Evolutionary conservation across 805 yeast genomes (phyloP).

Genomic region (Zygosaccharomyces gambellarensis): DNA sequence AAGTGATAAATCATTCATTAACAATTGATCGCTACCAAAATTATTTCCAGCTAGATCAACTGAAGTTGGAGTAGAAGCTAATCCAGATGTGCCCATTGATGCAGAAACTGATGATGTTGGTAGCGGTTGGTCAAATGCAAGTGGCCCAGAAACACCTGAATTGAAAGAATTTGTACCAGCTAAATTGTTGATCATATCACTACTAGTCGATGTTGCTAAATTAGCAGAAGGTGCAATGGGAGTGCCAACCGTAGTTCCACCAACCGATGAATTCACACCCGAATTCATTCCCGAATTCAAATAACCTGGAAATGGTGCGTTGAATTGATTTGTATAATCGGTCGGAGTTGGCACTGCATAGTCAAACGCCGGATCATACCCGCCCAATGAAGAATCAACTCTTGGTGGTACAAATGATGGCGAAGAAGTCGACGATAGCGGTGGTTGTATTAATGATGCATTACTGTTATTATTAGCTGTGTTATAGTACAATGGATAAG

Average conservation of each 20-base stretch:
- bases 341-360: slow-evolving; percentile 12
- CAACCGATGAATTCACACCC: slow-evolving; percentile 4
- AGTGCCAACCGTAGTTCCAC: slow-evolving; percentile 5
- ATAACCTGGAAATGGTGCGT: slow-evolving; percentile 10
- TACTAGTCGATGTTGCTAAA: slow-evolving; percentile 5
- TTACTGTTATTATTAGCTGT: slow-evolving; percentile 8
- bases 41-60: slow-evolving; percentile 6
- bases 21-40: slow-evolving; percentile 6
- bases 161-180: slow-evolving; percentile 5
- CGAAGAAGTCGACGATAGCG: slow-evolving; percentile 14
- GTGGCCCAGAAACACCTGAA: slow-evolving; percentile 6
- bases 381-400: slow-evolving; percentile 19
- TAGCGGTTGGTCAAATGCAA: slow-evolving; percentile 7
- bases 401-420: slow-evolving; percentile 19
- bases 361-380: slow-evolving; percentile 16
- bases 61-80: slow-evolving; percentile 5
- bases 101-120: slow-evolving; percentile 7
- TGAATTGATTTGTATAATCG: slow-evolving; percentile 14
- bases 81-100: slow-evolving; percentile 3
- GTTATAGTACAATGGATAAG: slow-evolving; percentile 20
- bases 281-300: slow-evolving; percentile 8
- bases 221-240: slow-evolving; percentile 8
- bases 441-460: slow-evolving; percentile 10
- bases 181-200: slow-evolving; percentile 4
- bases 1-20: slow-evolving; percentile 21